A percentile compares a stretch with the other conserved stretches of the same genome.
Evolutionary conservation across 441 rosid species (phyloP).

Genomic region (Pelargonium cotyledonis): DNA sequence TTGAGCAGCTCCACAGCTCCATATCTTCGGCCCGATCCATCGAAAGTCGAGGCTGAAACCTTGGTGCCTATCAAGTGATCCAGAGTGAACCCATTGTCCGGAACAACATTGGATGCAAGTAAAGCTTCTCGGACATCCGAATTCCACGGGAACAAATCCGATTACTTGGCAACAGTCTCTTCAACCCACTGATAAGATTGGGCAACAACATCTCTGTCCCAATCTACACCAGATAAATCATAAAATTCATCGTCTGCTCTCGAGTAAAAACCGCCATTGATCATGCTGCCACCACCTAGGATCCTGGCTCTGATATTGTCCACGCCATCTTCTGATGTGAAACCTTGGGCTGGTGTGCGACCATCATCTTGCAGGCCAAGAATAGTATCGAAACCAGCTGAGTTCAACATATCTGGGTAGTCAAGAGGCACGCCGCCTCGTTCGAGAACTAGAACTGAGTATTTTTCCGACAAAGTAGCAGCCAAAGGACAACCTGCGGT

Average conservation of each 20-base stretch:
- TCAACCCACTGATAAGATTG: background rate
- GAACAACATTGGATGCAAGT: background rate
- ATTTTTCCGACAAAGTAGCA: background rate
- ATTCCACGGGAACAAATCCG: background rate
- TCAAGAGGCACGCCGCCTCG: background rate
- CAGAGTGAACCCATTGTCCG: background rate
- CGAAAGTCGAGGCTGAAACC: background rate
- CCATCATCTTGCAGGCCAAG: background rate
- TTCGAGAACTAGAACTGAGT: background rate
- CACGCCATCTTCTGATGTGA: slow-evolving; percentile 6
- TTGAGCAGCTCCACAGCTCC: background rate
- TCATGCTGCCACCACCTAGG: slow-evolving; percentile 4
- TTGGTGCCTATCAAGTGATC: background rate
- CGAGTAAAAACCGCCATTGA: background rate
- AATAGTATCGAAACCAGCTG: background rate
- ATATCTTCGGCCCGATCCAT: background rate
- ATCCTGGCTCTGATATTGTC: background rate
- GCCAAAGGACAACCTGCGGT: slow-evolving; percentile 1
- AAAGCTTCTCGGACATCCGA: background rate
- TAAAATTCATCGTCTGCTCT: background rate
- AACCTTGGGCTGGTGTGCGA: background rate
- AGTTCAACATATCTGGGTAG: background rate
- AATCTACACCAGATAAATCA: background rate
- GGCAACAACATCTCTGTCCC: background rate
- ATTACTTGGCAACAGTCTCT: background rate